Base-by-base conservation (phyloP, 106 monocot species). In the Narthecium ossifragum region DNA sequence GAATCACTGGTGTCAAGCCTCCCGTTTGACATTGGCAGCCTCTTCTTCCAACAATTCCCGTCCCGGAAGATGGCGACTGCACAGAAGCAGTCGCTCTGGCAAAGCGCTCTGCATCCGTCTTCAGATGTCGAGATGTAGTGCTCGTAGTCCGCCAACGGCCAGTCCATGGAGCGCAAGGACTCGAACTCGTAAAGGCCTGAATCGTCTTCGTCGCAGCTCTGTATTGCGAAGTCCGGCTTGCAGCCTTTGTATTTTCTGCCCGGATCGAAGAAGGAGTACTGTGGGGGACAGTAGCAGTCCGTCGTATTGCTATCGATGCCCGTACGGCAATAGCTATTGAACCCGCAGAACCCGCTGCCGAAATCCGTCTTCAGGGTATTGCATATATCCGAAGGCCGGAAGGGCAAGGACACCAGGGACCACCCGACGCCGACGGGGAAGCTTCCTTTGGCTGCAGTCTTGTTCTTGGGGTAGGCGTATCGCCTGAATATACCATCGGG, bases 51-150 rank as follows among this genome's bases (percentile, higher is more conserved):
- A 17, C 57, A 67, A 3, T 33, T 24, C 4, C 1, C 4, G 0
- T 17, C 31, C 7, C n/a, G 15, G 28, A 32, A 57, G 31, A 67
- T 26, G 20, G 50, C 75, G n/a, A 46, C 64, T 0, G 48, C 68
- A 33, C 78, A 78, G 50, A 78, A 67, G 27, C 78, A 78, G 51
- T 78, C 78, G 20, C 4, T 55, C 43, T 66, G 21, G 43, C 77
- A 77, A 4, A 40, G 12, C 14, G 36, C 10, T 13, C 9, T 28
- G 53, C 77, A 77, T 1, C 34, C 33, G 15, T 24, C 55, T 49
- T 69, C 62, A 13, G 13, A 49, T 11, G 48, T 27, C 5, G 62
- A 26, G 5, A n/a, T 40, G 46, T 47, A 68, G 3, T 20, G 31
- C 62, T 69, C 68, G 33, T 70, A 76, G 22, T 76, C 75, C 14